Evolutionary conservation across 1,284 basidiomycete species (phyloP).

Genomic region (Ceratobasidium sp.): DNA sequence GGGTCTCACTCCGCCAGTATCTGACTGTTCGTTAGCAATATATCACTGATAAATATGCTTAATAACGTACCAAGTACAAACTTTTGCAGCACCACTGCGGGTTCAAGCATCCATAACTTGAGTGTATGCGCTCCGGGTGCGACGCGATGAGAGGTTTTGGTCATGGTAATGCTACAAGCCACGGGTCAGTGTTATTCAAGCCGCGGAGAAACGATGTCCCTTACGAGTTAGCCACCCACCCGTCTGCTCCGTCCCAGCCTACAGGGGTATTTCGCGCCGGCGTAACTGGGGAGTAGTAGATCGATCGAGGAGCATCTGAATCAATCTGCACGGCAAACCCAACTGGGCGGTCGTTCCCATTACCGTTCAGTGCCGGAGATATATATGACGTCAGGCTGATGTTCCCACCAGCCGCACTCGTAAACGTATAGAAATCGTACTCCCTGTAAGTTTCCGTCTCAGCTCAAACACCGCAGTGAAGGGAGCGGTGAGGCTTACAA

Average conservation of each 20-base stretch:
- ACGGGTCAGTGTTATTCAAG: background rate
- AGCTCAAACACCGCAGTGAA: background rate
- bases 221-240: conserved; percentile 63
- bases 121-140: conserved; percentile 67
- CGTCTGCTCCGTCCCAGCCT: conserved; percentile 62
- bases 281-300: conserved; percentile 64
- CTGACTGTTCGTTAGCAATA: conserved; percentile 50
- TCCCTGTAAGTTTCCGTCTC: conserved; percentile 55
- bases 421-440: conserved; percentile 75
- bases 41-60: too few species aligned
- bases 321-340: conserved; percentile 69
- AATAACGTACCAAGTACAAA: conserved; percentile 64
- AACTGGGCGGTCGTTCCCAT: conserved; percentile 64
- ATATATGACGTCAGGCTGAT: conserved; percentile 63
- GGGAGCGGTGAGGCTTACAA: conserved; percentile 57
- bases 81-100: conserved; percentile 69
- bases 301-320: conserved; percentile 55
- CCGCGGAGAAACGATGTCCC: background rate
- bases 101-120: conserved; percentile 70
- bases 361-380: conserved; percentile 70
- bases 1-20: conserved; percentile 64
- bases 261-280: conserved; percentile 63
- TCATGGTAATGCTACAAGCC: conserved; percentile 54
- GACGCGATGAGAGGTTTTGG: conserved; percentile 58
- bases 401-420: conserved; percentile 59